Conservation (phyloP, 2,329 filamentous ascomycete species). For the Verruconis gallopava region DNA sequence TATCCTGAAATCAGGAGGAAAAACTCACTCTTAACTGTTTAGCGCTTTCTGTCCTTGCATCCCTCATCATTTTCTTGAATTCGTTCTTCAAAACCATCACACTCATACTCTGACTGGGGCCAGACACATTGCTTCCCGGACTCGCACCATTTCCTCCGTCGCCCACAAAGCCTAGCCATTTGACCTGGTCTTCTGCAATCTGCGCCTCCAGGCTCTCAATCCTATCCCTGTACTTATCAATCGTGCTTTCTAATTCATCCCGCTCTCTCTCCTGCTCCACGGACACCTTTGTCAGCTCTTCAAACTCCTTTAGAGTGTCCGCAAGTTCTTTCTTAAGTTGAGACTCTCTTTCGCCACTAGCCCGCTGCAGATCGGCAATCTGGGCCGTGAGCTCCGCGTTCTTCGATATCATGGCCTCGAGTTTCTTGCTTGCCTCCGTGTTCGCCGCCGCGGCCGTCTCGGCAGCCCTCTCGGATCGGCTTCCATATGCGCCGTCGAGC, state of each 20-base stretch:
- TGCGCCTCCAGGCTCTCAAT: slow-evolving; percentile 51
- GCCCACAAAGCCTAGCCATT: slow-evolving; percentile 49
- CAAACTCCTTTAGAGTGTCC: slow-evolving; percentile 57
- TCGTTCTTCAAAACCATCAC: slow-evolving; percentile 58
- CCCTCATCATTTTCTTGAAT: slow-evolving; percentile 72
- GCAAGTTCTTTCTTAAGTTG: slow-evolving; percentile 51
- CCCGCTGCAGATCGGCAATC: slow-evolving; percentile 27
- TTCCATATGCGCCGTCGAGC: slow-evolving; percentile 86
- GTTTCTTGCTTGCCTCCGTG: slow-evolving; percentile 36
- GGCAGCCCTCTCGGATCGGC: slow-evolving; percentile 54
- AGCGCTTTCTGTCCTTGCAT: slow-evolving; percentile 52
- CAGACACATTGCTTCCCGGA: slow-evolving; percentile 18
- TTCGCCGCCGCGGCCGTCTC: slow-evolving; percentile 45
- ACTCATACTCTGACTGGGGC: slow-evolving; percentile 43
- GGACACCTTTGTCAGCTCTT: slow-evolving; percentile 54
- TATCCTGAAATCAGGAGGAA: slow-evolving; percentile 7
- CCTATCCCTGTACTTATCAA: slow-evolving; percentile 51
- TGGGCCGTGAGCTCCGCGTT: slow-evolving; percentile 30
- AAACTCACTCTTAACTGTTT: slow-evolving; percentile 49
- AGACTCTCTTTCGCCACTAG: slow-evolving; percentile 25
- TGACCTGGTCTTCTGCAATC: slow-evolving; percentile 54
- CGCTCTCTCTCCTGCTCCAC: slow-evolving; percentile 61
- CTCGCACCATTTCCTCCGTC: slow-evolving; percentile 28
- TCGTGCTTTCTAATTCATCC: slow-evolving; percentile 47
- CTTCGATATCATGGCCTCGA: slow-evolving; percentile 40